Conservation (phyloP, 2,329 filamentous ascomycete species). For the Venturiaceae sp. region DNA sequence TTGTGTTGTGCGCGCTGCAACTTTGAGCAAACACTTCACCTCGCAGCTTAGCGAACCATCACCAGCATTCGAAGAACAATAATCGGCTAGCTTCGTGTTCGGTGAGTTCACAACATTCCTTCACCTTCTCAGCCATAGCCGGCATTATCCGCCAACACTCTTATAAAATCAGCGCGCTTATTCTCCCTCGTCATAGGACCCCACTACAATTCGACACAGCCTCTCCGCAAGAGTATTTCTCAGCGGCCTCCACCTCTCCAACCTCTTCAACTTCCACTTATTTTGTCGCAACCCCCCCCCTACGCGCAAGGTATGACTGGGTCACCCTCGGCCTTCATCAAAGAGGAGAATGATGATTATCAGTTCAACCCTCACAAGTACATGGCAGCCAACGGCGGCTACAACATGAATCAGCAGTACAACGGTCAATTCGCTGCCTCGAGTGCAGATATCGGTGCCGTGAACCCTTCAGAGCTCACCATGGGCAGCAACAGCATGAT, state of each 20-base stretch:
- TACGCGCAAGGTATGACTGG: constrained; percentile 26
- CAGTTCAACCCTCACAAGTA: constrained; percentile 38
- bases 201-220: not conserved
- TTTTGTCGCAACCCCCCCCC: not conserved
- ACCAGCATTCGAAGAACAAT: not conserved
- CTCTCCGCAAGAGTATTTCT: not conserved
- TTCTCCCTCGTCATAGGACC: not conserved
- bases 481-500: constrained; percentile 52
- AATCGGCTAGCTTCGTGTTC: not conserved
- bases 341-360: constrained; percentile 57
- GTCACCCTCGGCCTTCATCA: constrained; percentile 52
- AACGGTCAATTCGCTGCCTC: constrained; percentile 36
- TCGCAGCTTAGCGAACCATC: not conserved
- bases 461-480: constrained; percentile 79
- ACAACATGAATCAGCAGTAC: constrained; percentile 26
- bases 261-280: not conserved
- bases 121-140: not conserved
- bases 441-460: constrained; percentile 29
- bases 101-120: not conserved
- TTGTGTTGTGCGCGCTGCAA: not conserved
- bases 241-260: not conserved
- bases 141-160: not conserved
- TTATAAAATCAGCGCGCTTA: not conserved
- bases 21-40: not conserved
- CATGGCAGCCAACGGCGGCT: not conserved